Evolutionary conservation across 805 yeast species (phyloP), one percentile per base, ranked within the genome.

Genomic region (Candida oleophila): DNA sequence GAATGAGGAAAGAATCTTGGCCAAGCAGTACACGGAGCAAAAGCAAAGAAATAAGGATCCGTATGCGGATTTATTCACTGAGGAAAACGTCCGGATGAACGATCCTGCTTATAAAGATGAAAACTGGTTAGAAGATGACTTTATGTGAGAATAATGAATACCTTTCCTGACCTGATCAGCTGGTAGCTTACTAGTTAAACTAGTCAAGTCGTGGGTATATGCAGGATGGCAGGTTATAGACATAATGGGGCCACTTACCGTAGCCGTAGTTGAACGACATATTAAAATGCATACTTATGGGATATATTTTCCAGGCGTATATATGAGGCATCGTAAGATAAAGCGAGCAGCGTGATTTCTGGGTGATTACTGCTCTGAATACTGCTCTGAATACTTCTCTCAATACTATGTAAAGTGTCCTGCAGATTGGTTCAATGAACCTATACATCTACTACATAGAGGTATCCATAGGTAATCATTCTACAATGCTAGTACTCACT

Each of bases 121-220:
- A 41, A 64, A 65, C 47, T 68, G 72, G 72, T 54, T 47, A 9
- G 74, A 69, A 48, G 74, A 69, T 22, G 74, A 69, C 45, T 69
- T 69, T 46, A 55, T 59, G 69, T 64, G 46, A 45, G 21, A 20
- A 9, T 7, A 34, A n/a, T n/a, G n/a, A n/a, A n/a, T n/a, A n/a
- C n/a, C n/a, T n/a, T n/a, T n/a, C n/a, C n/a, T n/a, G n/a, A n/a
- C n/a, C n/a, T n/a, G n/a, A n/a, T n/a, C n/a, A n/a, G n/a, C n/a
- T n/a, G n/a, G n/a, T n/a, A n/a, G n/a, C n/a, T 11, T 34, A 14
- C 37, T 19, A 34, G 18, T n/a, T 14, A 28, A 9, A 28, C 33
- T 28, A 9, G 33, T 9, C 9, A 14, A 11, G 33, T 14, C 33
- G 33, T 9, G 14, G 12, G 33, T 9, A 28, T 28, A 28, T 14